Base-by-base conservation (phyloP, 1,139 yeast species). In the Hyphopichia wangnamkhiaoensis region DNA sequence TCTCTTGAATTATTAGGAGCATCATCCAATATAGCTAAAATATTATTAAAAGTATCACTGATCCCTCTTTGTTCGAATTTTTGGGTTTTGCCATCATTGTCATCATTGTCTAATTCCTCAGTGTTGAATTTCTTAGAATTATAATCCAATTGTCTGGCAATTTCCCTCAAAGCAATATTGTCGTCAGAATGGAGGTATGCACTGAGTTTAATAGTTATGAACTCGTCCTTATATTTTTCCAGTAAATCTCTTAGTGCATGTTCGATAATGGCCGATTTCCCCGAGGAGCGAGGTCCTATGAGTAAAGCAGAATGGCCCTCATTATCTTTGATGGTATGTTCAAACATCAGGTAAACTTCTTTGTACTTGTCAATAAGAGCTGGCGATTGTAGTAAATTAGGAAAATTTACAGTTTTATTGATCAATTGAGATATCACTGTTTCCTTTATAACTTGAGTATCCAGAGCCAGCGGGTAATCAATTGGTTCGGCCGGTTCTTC, bases 291-390 rank as follows among this genome's bases (percentile, higher is more conserved):
- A 0, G 96, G 91, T 0, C 98, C 98, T 34, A 89, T 73, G 1
- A 93, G 44, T 9, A 91, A 65, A 8, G 84, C 79, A 1, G 97
- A 90, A 54, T 87, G 90, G 4, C 96, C 93, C 49, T 89, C 95
- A 28, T 79, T 76, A 46, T 79, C 80, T 14, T 68, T 63, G 0
- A 91, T 72, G 0, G 96, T 84, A 46, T 82, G 82, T 42, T 79
- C 80, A 42, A 91, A 58, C 49, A 86, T 59, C 12, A 68, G 63
- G 45, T 75, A 76, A 1, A 90, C 56, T 43, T 83, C 84, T 2
- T 62, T 48, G 46, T 68, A 68, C 39, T 71, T 71, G 2, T 58
- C 62, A 8, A 53, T 52, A 1, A 77, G 44, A 0, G 47, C 39
- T 2, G 51, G 41, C 4, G 61, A 50, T 8, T 52, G 44, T 9